Base-by-base conservation (phyloP, 2,329 filamentous ascomycete genomes). In the Claviceps paspali region DNA sequence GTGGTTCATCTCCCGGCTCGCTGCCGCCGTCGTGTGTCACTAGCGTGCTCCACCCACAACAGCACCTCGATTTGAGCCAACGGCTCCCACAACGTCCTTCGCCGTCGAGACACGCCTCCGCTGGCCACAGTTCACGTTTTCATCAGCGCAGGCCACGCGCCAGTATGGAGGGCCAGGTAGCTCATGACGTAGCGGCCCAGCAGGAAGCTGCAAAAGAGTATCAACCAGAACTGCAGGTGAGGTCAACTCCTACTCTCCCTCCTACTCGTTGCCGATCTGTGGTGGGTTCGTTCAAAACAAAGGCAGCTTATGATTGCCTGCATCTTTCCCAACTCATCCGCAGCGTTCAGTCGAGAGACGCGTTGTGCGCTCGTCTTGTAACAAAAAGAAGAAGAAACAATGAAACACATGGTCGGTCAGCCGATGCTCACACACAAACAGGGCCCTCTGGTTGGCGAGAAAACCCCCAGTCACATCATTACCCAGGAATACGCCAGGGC, bases 401-500 rank as follows among this genome's bases (percentile, higher is more conserved):
- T n/a, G n/a, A n/a, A 17, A 11, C 5, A 4, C 28, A 17, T 12
- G 22, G 14, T 15, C 30, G 33, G 21, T n/a, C 8, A 9, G 14
- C 34, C 37, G 32, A 43, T 14, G 5, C 5, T 8, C 33, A 36
- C 19, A 35, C 17, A 14, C 12, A 15, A 24, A 38, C 52, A 95
- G 88, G 86, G 85, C 39, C 82, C 84, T 43, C 67, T 87, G 35
- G 81, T 96, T 46, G 82, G 85, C 49, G 70, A 79, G 43, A 83
- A 82, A 59, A 75, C 76, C 51, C 73, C 82, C 36, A 92, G 79
- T 59, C 72, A 76, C 47, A 74, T 69, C 46, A 85, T 98, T 52
- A 77, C 82, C 12, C 70, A 79, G 45, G 83, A 94, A 56, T 96
- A 94, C 62, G 82, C 85, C 43, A 81, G 82, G 58, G 87, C 85